These are phyloP conservation scores for Neurospora sp. DNA, from an alignment of 495 filamentous ascomycete species.

Conservation along the genomic window DNA sequence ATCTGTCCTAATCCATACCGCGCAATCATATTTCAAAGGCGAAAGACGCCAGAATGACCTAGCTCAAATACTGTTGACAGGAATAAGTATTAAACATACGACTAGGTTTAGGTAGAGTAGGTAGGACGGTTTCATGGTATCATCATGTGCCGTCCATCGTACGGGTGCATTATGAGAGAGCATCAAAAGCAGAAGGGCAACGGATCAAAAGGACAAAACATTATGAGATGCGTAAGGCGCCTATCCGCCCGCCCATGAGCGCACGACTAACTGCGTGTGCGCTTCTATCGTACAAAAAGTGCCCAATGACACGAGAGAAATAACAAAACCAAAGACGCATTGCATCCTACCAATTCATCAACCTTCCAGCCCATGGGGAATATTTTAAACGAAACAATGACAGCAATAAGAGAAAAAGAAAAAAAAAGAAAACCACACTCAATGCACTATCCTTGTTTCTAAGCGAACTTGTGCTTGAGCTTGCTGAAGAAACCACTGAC, in stretches of 20 bases:
- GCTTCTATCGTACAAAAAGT: neutral
- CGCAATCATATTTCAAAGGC: neutral
- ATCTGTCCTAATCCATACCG: neutral
- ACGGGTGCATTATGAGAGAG: neutral
- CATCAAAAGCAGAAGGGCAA: neutral
- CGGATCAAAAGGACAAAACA: neutral
- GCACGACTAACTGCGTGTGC: neutral
- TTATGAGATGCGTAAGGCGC: neutral
- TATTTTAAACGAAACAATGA: conserved; percentile 4
- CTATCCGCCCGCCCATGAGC: neutral
- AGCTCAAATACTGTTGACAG: neutral
- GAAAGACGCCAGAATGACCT: neutral
- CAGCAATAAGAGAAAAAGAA: conserved; percentile 12
- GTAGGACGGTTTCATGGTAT: neutral
- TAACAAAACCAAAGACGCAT: neutral
- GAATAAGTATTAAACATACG: neutral
- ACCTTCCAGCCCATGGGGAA: neutral
- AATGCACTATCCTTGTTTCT: conserved; percentile 20
- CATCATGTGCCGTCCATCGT: neutral
- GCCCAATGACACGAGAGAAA: neutral
- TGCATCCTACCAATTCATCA: neutral
- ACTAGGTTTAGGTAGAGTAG: neutral
- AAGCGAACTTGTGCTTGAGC: conserved; percentile 45
- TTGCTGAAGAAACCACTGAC: conserved; percentile 46
- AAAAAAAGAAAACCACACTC: conserved; percentile 7